A percentile compares a stretch with the other conserved stretches of the same genome.
These are phyloP conservation scores for Sporisorium iseilematis-ciliati DNA, from an alignment of 1,284 basidiomycete genomes.

Conservation along the genomic window DNA sequence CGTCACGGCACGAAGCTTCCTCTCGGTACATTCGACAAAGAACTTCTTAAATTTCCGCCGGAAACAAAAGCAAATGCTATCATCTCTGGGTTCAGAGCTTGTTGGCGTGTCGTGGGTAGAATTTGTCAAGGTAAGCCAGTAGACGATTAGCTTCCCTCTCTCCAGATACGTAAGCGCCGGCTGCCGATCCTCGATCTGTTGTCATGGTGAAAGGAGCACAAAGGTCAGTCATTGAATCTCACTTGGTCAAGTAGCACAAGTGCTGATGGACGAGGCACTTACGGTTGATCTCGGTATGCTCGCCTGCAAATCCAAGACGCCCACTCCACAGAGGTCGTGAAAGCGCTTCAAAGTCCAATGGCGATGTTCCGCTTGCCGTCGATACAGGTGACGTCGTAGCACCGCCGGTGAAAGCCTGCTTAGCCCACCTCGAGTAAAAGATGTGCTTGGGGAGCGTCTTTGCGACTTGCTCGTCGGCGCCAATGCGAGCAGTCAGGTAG, in stretches of 20 bases:
- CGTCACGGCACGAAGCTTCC: too few relatives aligned
- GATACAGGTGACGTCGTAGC: constrained; percentile 73
- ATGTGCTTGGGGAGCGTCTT: constrained; percentile 39
- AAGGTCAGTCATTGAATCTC: too few relatives aligned
- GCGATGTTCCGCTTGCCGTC: constrained; percentile 67
- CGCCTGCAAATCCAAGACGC: constrained; percentile 73
- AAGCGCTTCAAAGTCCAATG: constrained; percentile 73
- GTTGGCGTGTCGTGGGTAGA: constrained; percentile 22
- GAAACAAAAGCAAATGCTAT: not conserved
- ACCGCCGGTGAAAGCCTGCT: constrained; percentile 72
- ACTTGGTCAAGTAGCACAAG: too few relatives aligned
- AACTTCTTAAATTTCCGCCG: not conserved
- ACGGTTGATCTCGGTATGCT: constrained; percentile 73
- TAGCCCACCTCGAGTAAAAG: constrained; percentile 70
- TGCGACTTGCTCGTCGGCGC: constrained; percentile 10
- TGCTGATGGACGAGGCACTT: constrained; percentile 10
- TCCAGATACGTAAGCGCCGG: constrained; percentile 72
- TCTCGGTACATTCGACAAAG: not conserved
- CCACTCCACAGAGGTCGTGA: constrained; percentile 71
- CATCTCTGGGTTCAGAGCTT: constrained; percentile 26
- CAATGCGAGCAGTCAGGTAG: constrained; percentile 58
- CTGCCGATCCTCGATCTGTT: constrained; percentile 70
- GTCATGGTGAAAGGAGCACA: too few relatives aligned
- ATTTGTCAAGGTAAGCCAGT: constrained; percentile 47
- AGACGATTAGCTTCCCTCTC: constrained; percentile 70